Percentiles rank a stretch among this genome's conserved stretches.
phyloP scores from a whole-genome alignment of 148 eudicot genomes.

The Cornus florida region DNA sequence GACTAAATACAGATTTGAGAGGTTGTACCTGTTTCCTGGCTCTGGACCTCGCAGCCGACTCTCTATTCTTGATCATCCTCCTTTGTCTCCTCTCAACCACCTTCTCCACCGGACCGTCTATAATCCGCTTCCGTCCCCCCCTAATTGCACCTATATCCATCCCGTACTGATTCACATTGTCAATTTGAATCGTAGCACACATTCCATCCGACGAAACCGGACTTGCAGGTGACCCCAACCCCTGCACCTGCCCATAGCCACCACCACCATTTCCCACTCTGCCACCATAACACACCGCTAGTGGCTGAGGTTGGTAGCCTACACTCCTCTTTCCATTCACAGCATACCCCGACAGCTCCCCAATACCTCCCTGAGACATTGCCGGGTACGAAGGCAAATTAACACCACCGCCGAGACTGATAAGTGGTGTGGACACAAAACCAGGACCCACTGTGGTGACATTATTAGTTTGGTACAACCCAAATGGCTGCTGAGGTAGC shows the following conservation, averaged over 20 bases:
- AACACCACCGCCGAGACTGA: constrained; percentile 13
- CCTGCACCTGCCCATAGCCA: constrained; percentile 40
- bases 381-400: constrained; percentile 32
- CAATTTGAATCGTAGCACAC: constrained; percentile 45
- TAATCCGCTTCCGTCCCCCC: constrained; percentile 59
- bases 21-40: constrained; percentile 82
- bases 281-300: constrained; percentile 45
- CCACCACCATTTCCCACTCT: constrained; percentile 32
- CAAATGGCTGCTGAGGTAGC: constrained; percentile 37
- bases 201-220: constrained; percentile 71
- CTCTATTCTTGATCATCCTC: constrained; percentile 89
- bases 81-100: constrained; percentile 91
- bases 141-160: constrained; percentile 54
- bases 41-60: constrained; percentile 92
- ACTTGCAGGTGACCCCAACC: constrained; percentile 62
- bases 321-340: constrained; percentile 38
- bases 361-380: constrained; percentile 30
- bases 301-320: constrained; percentile 36
- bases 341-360: constrained; percentile 35
- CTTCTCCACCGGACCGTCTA: constrained; percentile 80
- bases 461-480: constrained; percentile 32
- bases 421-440: constrained; percentile 35
- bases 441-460: constrained; percentile 31
- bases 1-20: background rate
- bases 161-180: constrained; percentile 50